phyloP scores from a whole-genome alignment of 106 monocot genomes.

The Allium cepa region DNA sequence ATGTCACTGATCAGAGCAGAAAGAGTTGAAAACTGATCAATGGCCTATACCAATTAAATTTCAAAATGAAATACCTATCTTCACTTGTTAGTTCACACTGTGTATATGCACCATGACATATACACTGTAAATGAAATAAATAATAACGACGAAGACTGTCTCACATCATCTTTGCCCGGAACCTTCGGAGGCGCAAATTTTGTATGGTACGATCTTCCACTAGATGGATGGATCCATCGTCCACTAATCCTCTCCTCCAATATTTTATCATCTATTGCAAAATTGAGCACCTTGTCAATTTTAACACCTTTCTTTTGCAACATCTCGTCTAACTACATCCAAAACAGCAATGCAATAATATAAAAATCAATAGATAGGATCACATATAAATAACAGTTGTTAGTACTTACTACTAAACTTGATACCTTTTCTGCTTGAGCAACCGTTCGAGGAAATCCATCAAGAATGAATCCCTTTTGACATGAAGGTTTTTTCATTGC shows the following conservation, averaged over 20 bases:
- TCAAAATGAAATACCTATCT: no score
- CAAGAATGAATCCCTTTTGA: constrained; percentile 68
- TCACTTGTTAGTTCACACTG: no score
- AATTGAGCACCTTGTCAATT: constrained; percentile 96
- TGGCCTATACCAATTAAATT: no score
- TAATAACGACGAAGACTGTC: no score
- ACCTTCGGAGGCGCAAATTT: constrained; percentile 93
- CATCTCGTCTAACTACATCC: constrained; percentile 93
- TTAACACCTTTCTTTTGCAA: constrained; percentile 57
- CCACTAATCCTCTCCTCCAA: constrained; percentile 97
- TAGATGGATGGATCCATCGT: constrained; percentile 90
- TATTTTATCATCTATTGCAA: constrained; percentile 91
- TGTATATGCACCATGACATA: no score
- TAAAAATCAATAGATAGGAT: no score
- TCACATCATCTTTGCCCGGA: constrained; percentile 90
- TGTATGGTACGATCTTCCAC: constrained; percentile 85
- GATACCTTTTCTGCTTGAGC: constrained; percentile 91
- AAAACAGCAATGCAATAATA: background rate
- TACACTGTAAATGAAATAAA: no score
- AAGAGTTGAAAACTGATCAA: no score
- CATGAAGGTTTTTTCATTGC: constrained; percentile 96
- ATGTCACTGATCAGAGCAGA: no score
- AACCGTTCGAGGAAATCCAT: constrained; percentile 55
- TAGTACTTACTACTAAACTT: no score
- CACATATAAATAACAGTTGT: no score